Conservation (phyloP, 345 rosid genomes). For the Schrenkiella parvula region DNA sequence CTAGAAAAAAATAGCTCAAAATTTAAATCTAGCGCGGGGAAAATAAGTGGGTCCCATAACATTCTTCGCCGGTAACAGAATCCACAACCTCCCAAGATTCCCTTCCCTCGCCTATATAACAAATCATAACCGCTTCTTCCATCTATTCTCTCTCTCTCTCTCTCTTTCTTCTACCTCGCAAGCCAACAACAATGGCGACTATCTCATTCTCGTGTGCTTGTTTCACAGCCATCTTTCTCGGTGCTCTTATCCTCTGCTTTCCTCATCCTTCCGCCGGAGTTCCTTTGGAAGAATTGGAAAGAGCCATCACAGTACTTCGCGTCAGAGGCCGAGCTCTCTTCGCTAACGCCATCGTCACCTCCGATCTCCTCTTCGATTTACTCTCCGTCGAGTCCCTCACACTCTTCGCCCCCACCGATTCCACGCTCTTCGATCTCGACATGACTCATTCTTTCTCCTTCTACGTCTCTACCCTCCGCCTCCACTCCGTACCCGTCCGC, state of each 20-base stretch:
- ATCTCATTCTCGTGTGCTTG: slow-evolving; percentile 2
- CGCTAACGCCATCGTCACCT: slow-evolving; percentile 51
- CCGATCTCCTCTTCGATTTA: slow-evolving; percentile 47
- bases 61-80: slow-evolving; percentile 6
- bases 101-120: not conserved
- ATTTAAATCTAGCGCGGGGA: too few species aligned
- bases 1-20: not conserved
- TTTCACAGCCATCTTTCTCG: slow-evolving; percentile 18
- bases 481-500: slow-evolving; percentile 41
- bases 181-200: slow-evolving; percentile 20
- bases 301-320: slow-evolving; percentile 37
- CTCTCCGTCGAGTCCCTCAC: slow-evolving; percentile 41
- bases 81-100: not conserved
- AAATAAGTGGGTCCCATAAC: not conserved
- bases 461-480: slow-evolving; percentile 44
- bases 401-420: slow-evolving; percentile 40
- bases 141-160: not conserved
- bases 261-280: slow-evolving; percentile 27
- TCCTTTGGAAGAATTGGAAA: slow-evolving; percentile 38
- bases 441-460: slow-evolving; percentile 41
- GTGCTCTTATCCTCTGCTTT: slow-evolving; percentile 15
- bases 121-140: slow-evolving; percentile 18
- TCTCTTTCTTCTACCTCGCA: not conserved
- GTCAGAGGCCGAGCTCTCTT: slow-evolving; percentile 43
- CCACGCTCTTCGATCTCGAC: slow-evolving; percentile 43